These are phyloP conservation scores for Spathaspora arborariae DNA, from an alignment of 805 yeast genomes.

Conservation along the genomic window DNA sequence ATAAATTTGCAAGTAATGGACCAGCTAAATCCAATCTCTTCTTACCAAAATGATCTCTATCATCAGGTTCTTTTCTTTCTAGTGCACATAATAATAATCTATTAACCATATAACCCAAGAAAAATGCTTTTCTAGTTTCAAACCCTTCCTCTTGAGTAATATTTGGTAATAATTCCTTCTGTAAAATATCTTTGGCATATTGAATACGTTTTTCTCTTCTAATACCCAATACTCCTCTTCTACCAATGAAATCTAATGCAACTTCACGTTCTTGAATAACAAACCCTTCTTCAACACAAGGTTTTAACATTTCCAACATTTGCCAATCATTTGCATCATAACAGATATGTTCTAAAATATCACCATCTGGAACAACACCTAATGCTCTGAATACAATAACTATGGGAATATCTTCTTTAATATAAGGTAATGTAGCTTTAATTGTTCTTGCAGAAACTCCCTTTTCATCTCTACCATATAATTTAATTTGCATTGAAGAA, in stretches of 20 bases:
- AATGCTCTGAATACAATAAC: slow-evolving; percentile 96
- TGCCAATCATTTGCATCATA: slow-evolving; percentile 99
- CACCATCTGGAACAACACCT: slow-evolving; percentile 99
- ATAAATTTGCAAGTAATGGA: slow-evolving; percentile 91
- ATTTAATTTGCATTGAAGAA: slow-evolving; percentile 89
- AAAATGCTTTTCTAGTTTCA: slow-evolving; percentile 94
- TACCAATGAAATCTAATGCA: slow-evolving; percentile 95
- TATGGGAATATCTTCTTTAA: slow-evolving; percentile 94
- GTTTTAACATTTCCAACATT: slow-evolving; percentile 98
- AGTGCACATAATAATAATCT: slow-evolving; percentile 90
- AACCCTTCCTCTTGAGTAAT: slow-evolving; percentile 97
- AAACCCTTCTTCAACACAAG: slow-evolving; percentile 98
- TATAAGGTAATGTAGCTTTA: slow-evolving; percentile 93
- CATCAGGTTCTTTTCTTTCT: slow-evolving; percentile 97
- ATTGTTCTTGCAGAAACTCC: slow-evolving; percentile 74
- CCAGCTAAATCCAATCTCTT: slow-evolving; percentile 98
- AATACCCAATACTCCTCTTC: slow-evolving; percentile 96
- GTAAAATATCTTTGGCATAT: slow-evolving; percentile 94
- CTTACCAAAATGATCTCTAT: slow-evolving; percentile 99
- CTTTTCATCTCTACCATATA: slow-evolving; percentile 77
- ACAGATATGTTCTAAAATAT: slow-evolving; percentile 95
- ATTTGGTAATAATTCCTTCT: slow-evolving; percentile 94
- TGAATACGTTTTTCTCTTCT: slow-evolving; percentile 97
- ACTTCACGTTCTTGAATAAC: slow-evolving; percentile 97
- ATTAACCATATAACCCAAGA: slow-evolving; percentile 97